Evolutionary conservation across 345 rosid genomes (phyloP), one percentile per base, ranked within the genome.

Genomic region (Euphorbia peplus): DNA sequence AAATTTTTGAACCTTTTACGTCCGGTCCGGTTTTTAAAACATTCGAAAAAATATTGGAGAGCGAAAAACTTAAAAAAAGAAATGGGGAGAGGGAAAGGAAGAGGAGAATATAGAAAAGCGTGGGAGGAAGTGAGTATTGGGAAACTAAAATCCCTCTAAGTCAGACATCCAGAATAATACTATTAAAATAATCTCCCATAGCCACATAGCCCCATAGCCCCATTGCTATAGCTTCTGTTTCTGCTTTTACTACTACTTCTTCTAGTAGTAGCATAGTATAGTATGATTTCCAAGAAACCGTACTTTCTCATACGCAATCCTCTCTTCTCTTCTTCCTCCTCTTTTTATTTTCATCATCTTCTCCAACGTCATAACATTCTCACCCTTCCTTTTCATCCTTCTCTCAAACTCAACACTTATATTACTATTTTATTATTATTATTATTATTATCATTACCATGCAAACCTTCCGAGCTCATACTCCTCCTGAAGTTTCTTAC

Each of bases 111-210:
- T 70, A 71, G 67, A 73, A 76, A 51, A 77, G 73, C 54, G 77
- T 58, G 79, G 66, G 73, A 68, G n/a, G n/a, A n/a, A n/a, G n/a
- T n/a, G n/a, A n/a, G 62, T 73, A 76, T 86, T 69, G 96, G 91
- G 88, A 90, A 88, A 82, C 98, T 87, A 79, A 90, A 90, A 83
- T 86, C 90, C 84, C 83, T n/a, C n/a, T n/a, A 74, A 73, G 83
- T 73, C 90, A 83, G 87, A 83, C 71, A 59, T 85, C 88, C 81
- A 81, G 74, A 76, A 84, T 84, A 67, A 83, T 69, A 69, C 70
- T 56, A 85, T 83, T 63, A 83, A 71, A 69, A n/a, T n/a, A n/a
- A n/a, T n/a, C n/a, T n/a, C n/a, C n/a, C n/a, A n/a, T n/a, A n/a
- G n/a, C n/a, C n/a, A 72, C 56, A 10, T 44, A n/a, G 26, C 21